Conservation (phyloP, 78 protist genomes). For the Paratrimastix pyriformis region DNA sequence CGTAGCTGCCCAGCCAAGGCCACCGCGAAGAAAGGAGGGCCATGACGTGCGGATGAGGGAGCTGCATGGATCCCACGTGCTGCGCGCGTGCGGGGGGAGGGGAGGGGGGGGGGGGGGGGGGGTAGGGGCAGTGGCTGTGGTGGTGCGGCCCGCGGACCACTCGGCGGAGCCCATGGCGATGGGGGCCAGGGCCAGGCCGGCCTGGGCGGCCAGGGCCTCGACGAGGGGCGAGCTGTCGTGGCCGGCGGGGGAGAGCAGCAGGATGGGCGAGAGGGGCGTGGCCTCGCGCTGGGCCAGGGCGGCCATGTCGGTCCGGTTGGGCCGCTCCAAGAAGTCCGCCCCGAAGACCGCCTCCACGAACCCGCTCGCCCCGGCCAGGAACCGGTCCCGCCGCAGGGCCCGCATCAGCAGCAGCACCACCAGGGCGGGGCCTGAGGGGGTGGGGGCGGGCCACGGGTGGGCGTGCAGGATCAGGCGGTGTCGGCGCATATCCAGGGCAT, state of each 20-base stretch:
- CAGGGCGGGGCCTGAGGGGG: too few species aligned
- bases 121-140: neutral
- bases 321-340: neutral
- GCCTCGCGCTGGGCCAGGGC: conserved; percentile 23
- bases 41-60: neutral
- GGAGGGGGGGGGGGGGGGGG: neutral
- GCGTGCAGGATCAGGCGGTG: too few species aligned
- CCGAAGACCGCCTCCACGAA: conserved; percentile 24
- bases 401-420: conserved; percentile 50
- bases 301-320: conserved; percentile 44
- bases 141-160: conserved; percentile 74
- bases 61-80: too few species aligned
- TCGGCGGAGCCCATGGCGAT: conserved; percentile 94
- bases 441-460: too few species aligned
- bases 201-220: conserved; percentile 34
- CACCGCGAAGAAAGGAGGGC: neutral
- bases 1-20: too few species aligned
- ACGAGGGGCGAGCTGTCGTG: conserved; percentile 70
- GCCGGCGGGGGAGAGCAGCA: conserved; percentile 77
- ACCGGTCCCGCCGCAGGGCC: conserved; percentile 67
- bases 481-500: too few species aligned
- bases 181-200: neutral
- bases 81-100: neutral
- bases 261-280: conserved; percentile 50
- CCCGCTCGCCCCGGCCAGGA: conserved; percentile 4